phyloP scores from a whole-genome alignment of 73 alveolate genomes.

The Stentor roeselii region DNA sequence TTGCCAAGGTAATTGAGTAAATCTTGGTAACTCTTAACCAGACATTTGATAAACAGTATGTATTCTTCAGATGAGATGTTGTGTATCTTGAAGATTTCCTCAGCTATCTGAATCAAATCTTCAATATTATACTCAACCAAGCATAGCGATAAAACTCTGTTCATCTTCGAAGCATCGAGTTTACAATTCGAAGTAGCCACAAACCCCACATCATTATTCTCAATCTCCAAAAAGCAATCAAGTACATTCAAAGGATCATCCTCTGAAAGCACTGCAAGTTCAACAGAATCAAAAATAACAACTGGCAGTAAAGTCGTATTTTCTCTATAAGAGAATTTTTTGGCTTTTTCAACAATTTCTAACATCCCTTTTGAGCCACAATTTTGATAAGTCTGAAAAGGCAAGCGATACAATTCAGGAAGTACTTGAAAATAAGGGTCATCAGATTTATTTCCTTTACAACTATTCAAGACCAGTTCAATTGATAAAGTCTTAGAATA shows the following conservation, averaged over 20 bases:
- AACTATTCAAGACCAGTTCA: constrained; percentile 29
- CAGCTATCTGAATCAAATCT: constrained; percentile 32
- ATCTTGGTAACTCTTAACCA: constrained; percentile 26
- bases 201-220: constrained; percentile 44
- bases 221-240: not conserved
- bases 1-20: not conserved
- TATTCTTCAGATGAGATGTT: too few species aligned
- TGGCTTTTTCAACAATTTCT: constrained; percentile 29
- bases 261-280: constrained; percentile 29
- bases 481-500: constrained; percentile 59
- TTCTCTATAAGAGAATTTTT: not conserved
- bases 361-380: constrained; percentile 14
- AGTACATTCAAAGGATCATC: constrained; percentile 30
- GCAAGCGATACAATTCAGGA: constrained; percentile 11
- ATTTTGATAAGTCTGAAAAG: constrained; percentile 12
- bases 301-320: constrained; percentile 22
- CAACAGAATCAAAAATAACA: constrained; percentile 31
- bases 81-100: too few species aligned
- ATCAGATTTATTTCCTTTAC: constrained; percentile 41
- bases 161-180: constrained; percentile 61
- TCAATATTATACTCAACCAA: constrained; percentile 32
- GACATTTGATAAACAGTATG: constrained; percentile 44
- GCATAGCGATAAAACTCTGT: constrained; percentile 60
- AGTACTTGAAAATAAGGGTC: not conserved
- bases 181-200: constrained; percentile 43